These are phyloP conservation scores for Quercus suber DNA, from an alignment of 306 rosid species.

Conservation along the genomic window DNA sequence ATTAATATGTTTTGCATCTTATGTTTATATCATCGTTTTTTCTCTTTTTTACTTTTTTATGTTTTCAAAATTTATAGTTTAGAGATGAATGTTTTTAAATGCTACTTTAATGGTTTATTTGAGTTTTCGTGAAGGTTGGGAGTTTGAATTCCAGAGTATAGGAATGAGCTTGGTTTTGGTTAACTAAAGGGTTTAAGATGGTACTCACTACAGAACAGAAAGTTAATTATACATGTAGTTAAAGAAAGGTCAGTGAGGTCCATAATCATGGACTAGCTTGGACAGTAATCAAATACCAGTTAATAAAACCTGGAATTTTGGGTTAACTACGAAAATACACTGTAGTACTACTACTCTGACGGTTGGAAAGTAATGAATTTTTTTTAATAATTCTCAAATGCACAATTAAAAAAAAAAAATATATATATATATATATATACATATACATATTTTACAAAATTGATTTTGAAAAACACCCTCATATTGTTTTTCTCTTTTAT, in stretches of 20 bases:
- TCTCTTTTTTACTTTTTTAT: not conserved
- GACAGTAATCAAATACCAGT: not conserved
- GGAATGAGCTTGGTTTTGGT: not conserved
- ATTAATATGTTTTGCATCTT: not conserved
- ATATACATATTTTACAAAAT: not conserved
- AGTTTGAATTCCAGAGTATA: not conserved
- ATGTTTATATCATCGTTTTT: not conserved
- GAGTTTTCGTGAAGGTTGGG: not conserved
- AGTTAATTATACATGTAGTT: not conserved
- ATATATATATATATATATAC: no score
- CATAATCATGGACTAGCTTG: not conserved
- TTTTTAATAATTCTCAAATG: not conserved
- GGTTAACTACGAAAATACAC: not conserved
- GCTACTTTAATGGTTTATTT: not conserved
- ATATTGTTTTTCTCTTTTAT: not conserved
- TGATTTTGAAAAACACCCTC: not conserved
- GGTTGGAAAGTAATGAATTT: not conserved
- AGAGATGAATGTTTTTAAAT: not conserved
- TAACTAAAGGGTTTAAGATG: not conserved
- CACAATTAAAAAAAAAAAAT: not conserved
- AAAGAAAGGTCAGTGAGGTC: not conserved
- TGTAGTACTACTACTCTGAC: not conserved
- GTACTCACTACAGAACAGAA: not conserved
- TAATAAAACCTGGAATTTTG: not conserved
- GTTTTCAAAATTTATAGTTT: no score